Conservation (phyloP, 352 stramenopile species). For the Phytophthora constricta region DNA sequence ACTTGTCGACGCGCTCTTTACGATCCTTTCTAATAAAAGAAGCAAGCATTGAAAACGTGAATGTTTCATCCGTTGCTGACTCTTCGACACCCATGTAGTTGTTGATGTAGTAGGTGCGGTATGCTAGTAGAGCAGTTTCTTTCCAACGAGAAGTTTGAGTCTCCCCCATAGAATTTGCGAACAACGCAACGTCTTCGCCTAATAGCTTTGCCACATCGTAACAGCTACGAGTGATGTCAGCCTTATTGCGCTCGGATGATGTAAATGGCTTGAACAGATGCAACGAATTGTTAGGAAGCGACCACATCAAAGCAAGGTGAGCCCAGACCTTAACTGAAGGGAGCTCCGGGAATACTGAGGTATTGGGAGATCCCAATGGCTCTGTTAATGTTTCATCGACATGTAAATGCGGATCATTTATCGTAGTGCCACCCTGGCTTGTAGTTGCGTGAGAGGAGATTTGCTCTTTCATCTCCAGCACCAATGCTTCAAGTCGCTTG, state of each 20-base stretch:
- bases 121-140: not conserved
- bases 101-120: too few relatives aligned
- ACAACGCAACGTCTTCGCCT: not conserved
- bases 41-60: constrained; percentile 5
- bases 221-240: not conserved
- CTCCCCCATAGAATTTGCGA: constrained; percentile 1
- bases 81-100: not conserved
- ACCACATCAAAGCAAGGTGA: too few relatives aligned
- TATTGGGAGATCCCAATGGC: not conserved
- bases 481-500: constrained; percentile 8
- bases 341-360: too few relatives aligned
- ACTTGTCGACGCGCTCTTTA: not conserved
- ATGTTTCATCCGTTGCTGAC: not conserved
- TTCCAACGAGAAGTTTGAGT: not conserved
- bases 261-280: constrained; percentile 11
- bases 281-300: not conserved
- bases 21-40: constrained; percentile 8
- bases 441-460: not conserved
- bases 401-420: not conserved
- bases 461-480: constrained; percentile 5
- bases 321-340: too few relatives aligned
- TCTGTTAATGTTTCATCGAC: not conserved
- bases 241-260: not conserved
- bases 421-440: too few relatives aligned
- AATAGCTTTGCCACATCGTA: constrained; percentile 11